These are phyloP conservation scores for Suillus decipiens DNA, from an alignment of 768 basidiomycete genomes.

Conservation along the genomic window DNA sequence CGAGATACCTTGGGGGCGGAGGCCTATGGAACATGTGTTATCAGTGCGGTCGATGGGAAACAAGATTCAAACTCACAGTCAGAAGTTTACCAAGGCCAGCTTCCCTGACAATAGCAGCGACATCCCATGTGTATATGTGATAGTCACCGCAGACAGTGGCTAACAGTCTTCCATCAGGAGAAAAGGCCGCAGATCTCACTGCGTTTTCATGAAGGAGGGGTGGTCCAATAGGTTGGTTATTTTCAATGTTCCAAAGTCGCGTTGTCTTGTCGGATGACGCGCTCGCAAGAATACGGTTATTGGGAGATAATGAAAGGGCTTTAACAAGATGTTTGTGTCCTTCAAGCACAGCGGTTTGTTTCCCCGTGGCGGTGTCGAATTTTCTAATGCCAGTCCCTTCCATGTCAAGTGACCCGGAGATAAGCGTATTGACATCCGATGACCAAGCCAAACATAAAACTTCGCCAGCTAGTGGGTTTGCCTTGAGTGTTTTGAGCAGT, in stretches of 20 bases:
- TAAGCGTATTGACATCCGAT: neutral
- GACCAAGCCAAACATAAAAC: constrained; percentile 6
- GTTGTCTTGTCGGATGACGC: neutral
- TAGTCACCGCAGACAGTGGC: neutral
- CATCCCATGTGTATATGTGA: constrained; percentile 6
- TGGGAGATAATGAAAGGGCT: neutral
- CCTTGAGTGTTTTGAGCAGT: neutral
- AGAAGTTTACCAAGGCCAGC: neutral
- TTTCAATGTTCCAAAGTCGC: constrained; percentile 1
- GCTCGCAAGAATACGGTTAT: constrained; percentile 1
- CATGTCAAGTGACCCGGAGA: neutral
- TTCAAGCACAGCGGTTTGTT: neutral
- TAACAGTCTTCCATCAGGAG: neutral
- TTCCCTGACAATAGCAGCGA: neutral
- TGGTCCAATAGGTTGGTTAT: neutral
- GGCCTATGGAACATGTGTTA: neutral
- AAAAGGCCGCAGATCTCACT: neutral
- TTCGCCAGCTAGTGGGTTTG: neutral
- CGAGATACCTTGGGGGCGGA: neutral
- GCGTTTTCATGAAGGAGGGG: neutral
- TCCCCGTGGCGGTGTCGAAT: neutral
- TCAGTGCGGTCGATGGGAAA: neutral
- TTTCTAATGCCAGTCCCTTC: neutral
- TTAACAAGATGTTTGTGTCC: neutral
- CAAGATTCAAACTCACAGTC: neutral